Evolutionary conservation across 2,329 filamentous ascomycete species (phyloP).

Genomic region (Drechslerella dactyloides): DNA sequence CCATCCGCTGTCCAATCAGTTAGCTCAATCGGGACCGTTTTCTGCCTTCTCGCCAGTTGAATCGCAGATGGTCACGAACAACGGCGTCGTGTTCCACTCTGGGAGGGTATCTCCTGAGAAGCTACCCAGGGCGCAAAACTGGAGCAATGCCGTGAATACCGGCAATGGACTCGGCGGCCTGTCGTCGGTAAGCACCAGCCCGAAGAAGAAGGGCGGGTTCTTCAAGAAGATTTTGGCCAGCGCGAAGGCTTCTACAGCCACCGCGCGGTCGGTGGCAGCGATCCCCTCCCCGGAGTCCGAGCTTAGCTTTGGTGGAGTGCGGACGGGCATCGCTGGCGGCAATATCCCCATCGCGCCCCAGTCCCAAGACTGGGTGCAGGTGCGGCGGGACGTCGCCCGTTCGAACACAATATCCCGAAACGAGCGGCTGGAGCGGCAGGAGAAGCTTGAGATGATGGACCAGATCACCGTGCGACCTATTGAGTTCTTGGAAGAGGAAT

Average conservation of each 20-base stretch:
- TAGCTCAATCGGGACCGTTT: conserved; percentile 39
- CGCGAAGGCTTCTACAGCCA: conserved; percentile 55
- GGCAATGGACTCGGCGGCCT: conserved; percentile 77
- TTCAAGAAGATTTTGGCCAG: conserved; percentile 55
- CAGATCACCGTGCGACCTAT: conserved; percentile 86
- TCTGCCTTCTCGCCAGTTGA: conserved; percentile 51
- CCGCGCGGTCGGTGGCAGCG: conserved; percentile 53
- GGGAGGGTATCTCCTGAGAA: conserved; percentile 56
- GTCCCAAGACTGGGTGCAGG: conserved; percentile 87
- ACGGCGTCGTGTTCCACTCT: conserved; percentile 58
- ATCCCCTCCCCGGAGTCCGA: conserved; percentile 57
- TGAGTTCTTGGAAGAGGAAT: conserved; percentile 81
- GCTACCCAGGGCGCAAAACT: conserved; percentile 55
- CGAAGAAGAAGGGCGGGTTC: conserved; percentile 56
- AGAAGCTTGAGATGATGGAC: conserved; percentile 94
- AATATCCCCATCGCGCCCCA: conserved; percentile 57
- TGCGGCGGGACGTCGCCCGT: conserved; percentile 90
- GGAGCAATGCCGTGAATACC: conserved; percentile 55
- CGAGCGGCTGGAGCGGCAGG: conserved; percentile 80
- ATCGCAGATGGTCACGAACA: conserved; percentile 56
- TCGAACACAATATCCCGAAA: conserved; percentile 91
- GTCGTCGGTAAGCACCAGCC: conserved; percentile 60
- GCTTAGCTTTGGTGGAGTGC: conserved; percentile 56
- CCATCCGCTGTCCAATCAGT: conserved; percentile 36
- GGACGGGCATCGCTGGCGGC: conserved; percentile 65